A percentile compares a stretch with the other conserved stretches of the same genome.
Evolutionary conservation across 176 grass and related monocot genomes (phyloP).

Genomic region (Aegilops umbellulata): DNA sequence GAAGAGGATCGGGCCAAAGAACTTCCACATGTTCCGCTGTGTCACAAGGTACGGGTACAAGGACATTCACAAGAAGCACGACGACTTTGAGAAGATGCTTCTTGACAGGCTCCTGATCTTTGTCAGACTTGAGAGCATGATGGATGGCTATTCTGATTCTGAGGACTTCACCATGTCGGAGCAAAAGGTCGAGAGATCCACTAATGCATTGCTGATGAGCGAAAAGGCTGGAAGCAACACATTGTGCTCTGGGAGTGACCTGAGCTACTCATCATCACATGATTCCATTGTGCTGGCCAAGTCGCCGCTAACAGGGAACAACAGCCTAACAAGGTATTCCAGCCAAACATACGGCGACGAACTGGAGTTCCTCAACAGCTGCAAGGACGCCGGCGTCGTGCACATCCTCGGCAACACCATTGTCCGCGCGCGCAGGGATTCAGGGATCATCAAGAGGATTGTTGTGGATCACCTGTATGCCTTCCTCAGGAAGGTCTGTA

Average conservation of each 20-base stretch:
- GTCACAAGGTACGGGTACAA: background rate
- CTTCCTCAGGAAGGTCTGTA: conserved; percentile 65
- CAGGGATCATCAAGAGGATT: conserved; percentile 58
- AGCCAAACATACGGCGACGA: conserved; percentile 38
- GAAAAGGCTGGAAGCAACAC: background rate
- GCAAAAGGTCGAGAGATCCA: background rate
- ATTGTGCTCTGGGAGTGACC: background rate
- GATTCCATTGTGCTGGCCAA: background rate
- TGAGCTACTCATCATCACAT: background rate
- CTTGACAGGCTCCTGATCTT: conserved; percentile 13
- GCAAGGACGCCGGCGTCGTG: conserved; percentile 39
- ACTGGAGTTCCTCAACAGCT: conserved; percentile 61
- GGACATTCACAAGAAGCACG: background rate
- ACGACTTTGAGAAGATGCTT: conserved; percentile 10
- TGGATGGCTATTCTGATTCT: conserved; percentile 2
- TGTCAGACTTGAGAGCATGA: conserved; percentile 11
- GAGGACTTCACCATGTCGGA: background rate
- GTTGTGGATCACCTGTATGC: conserved; percentile 63
- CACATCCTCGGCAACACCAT: conserved; percentile 67
- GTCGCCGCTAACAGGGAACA: conserved; percentile 8
- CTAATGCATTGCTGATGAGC: background rate
- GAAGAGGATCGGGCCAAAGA: conserved; percentile 16
- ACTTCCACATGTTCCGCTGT: conserved; percentile 8
- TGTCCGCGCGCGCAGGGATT: conserved; percentile 49
- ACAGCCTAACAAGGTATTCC: conserved; percentile 53